Evolutionary conservation across 495 filamentous ascomycete genomes (phyloP), one percentile per base, ranked within the genome.

Genomic region (Penicillium antarcticum): DNA sequence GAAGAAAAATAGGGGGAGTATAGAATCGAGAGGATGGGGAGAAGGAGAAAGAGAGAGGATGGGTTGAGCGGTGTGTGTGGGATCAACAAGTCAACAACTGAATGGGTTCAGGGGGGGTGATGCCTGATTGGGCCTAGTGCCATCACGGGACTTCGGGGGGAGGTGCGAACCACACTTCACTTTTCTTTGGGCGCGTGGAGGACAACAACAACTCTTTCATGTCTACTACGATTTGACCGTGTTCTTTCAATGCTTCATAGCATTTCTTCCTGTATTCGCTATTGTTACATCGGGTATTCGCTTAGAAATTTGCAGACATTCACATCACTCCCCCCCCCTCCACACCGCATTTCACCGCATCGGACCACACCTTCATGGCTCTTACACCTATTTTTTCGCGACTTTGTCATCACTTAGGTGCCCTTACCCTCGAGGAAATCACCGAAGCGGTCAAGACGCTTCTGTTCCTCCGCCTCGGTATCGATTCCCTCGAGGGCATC

Each of bases 371-470:
- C 26, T 6, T 42, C 24, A 4, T 42, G 17, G 42, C 17, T 36
- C 23, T 34, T 18, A 13, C 44, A n/a, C n/a, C n/a, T n/a, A n/a
- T 12, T 24, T 36, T 38, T 29, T 35, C 21, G 12, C 58, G 47
- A 63, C 38, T 65, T 65, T 3, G 50, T 53, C 33, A 64, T 64
- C 39, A 69, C 62, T 16, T 60, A 58, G 31, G 43, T 47, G 31
- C 65, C 50, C 4, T 60, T 64, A 33, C 66, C 67, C 56, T 84
- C 80, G 34, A 84, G 52, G 80, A 79, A 83, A 9, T 65, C 65
- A 11, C 80, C 80, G 62, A 82, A 84, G 38, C 76, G 68, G 44
- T 83, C 76, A 31, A 84, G 61, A 16, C 80, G 70, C 48, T 65
- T 49, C 48, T 77, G 73, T 18, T 72, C 70, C 11, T 75, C 77